These are phyloP conservation scores for Ostreobium quekettii DNA, from an alignment of 139 green algal species.

Conservation along the genomic window DNA sequence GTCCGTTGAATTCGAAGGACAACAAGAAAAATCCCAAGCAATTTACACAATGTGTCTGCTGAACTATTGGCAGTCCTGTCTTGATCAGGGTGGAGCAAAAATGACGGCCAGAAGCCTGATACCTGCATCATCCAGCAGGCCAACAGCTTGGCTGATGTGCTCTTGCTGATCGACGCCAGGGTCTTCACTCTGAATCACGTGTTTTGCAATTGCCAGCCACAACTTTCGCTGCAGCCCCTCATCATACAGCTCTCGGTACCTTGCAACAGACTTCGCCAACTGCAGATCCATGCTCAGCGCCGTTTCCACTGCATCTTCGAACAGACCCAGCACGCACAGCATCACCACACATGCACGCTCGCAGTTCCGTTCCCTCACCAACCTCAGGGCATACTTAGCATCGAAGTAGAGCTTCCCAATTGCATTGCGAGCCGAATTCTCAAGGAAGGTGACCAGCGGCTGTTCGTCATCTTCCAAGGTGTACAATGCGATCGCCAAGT, in stretches of 20 bases:
- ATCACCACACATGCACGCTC: slow-evolving; percentile 66
- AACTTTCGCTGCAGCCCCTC: slow-evolving; percentile 56
- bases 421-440: slow-evolving; percentile 21
- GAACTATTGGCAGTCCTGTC: no score
- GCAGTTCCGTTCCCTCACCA: slow-evolving; percentile 45
- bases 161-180: slow-evolving; percentile 27
- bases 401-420: slow-evolving; percentile 68
- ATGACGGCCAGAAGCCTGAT: slow-evolving; percentile 12
- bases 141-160: slow-evolving; percentile 51
- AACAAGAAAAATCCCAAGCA: no score
- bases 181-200: slow-evolving; percentile 59
- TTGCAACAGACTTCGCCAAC: slow-evolving; percentile 69
- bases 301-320: slow-evolving; percentile 69
- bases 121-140: slow-evolving; percentile 57
- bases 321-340: slow-evolving; percentile 64
- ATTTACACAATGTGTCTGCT: no score
- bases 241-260: slow-evolving; percentile 45
- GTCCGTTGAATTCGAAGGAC: no score
- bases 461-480: slow-evolving; percentile 36
- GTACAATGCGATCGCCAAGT: slow-evolving; percentile 69
- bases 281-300: slow-evolving; percentile 65
- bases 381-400: slow-evolving; percentile 66
- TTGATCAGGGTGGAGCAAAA: no score
- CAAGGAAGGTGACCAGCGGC: slow-evolving; percentile 61
- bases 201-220: slow-evolving; percentile 78